Percentiles rank a stretch among this genome's conserved stretches.
Evolutionary conservation across 176 grass and related monocot species (phyloP).

Genomic region (Rhynchospora breviuscula): DNA sequence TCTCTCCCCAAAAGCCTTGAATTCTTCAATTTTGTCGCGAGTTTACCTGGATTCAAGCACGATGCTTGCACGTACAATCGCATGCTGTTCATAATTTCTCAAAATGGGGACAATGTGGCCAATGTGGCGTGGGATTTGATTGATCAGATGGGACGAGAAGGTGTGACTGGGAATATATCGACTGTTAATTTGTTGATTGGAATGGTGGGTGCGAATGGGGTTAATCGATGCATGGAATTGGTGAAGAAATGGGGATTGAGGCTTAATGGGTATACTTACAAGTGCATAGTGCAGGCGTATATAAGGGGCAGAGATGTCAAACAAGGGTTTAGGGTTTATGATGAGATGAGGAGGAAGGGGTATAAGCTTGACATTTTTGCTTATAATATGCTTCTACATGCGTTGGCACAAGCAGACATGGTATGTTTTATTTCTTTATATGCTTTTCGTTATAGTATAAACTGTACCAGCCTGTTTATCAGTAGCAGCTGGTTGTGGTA

Average conservation of each 20-base stretch:
- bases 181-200: constrained; percentile 77
- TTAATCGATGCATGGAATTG: constrained; percentile 58
- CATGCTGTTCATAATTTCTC: constrained; percentile 50
- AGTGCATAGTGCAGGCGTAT: constrained; percentile 81
- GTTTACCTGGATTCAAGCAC: constrained; percentile 58
- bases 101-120: constrained; percentile 8
- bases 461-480: neutral
- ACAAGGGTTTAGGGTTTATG: constrained; percentile 55
- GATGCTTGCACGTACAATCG: constrained; percentile 95
- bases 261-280: constrained; percentile 79
- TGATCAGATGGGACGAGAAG: constrained; percentile 66
- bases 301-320: constrained; percentile 61
- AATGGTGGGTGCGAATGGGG: constrained; percentile 44
- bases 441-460: neutral
- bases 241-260: constrained; percentile 58
- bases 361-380: constrained; percentile 90
- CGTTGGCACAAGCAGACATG: constrained; percentile 77
- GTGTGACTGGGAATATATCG: constrained; percentile 62
- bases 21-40: constrained; percentile 67
- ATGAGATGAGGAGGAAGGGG: constrained; percentile 77
- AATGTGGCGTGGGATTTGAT: constrained; percentile 36
- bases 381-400: constrained; percentile 90
- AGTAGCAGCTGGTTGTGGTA: neutral
- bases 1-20: constrained; percentile 38
- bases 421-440: constrained; percentile 27